Conservation (phyloP, 768 basidiomycete species). For the Pleurotus giganteus region DNA sequence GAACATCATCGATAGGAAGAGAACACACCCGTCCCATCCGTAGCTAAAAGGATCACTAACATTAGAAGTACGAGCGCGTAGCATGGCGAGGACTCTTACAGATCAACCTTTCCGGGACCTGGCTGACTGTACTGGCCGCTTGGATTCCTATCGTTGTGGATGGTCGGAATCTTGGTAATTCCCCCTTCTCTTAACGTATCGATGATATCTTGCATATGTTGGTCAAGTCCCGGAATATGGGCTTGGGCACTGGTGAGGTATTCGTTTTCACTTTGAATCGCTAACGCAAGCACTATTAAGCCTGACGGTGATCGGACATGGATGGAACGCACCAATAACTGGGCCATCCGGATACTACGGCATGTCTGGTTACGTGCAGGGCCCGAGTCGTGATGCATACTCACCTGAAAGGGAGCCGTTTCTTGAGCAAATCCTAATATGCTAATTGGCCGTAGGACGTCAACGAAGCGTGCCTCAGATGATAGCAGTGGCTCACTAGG, state of each 20-base stretch:
- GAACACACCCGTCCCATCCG: slow-evolving; percentile 33
- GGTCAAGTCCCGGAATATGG: slow-evolving; percentile 30
- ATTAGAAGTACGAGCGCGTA: slow-evolving; percentile 13
- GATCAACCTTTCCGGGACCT: slow-evolving; percentile 33
- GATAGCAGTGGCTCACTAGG: slow-evolving; percentile 24
- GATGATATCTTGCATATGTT: slow-evolving; percentile 43
- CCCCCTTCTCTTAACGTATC: slow-evolving; percentile 33
- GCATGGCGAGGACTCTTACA: slow-evolving; percentile 19
- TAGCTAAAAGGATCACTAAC: slow-evolving; percentile 18
- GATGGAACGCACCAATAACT: slow-evolving; percentile 29
- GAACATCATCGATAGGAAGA: neutral
- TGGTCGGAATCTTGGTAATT: slow-evolving; percentile 33
- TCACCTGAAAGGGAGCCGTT: slow-evolving; percentile 30
- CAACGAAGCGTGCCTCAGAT: neutral
- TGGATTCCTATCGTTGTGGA: slow-evolving; percentile 32
- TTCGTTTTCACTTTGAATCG: slow-evolving; percentile 47
- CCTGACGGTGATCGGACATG: neutral
- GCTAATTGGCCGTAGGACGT: slow-evolving; percentile 12
- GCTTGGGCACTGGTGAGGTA: slow-evolving; percentile 29
- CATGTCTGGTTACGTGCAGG: slow-evolving; percentile 19
- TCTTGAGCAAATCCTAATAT: slow-evolving; percentile 27
- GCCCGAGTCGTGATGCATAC: slow-evolving; percentile 25
- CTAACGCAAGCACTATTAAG: slow-evolving; percentile 15
- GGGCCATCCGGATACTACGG: slow-evolving; percentile 43
- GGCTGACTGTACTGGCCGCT: slow-evolving; percentile 26